Percentiles rank a stretch among this genome's conserved stretches.
phyloP scores from a whole-genome alignment of 176 grass and related monocot species.

The Tillandsia fasciculata region DNA sequence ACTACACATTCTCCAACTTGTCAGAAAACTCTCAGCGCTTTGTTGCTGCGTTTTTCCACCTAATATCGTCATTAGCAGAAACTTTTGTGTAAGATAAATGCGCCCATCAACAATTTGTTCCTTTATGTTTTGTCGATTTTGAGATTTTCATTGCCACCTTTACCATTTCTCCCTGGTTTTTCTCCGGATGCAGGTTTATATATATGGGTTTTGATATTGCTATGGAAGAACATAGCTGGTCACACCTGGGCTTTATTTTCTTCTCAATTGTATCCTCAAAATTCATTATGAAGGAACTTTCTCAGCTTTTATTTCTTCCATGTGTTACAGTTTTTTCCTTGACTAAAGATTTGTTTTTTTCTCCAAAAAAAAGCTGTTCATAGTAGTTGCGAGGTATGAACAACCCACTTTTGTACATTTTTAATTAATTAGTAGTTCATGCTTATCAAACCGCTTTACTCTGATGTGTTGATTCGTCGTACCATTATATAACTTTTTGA shows the following conservation, averaged over 20 bases:
- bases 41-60: slow-evolving; percentile 85
- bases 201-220: slow-evolving; percentile 99
- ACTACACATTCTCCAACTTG: slow-evolving; percentile 91
- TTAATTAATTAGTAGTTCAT: background rate
- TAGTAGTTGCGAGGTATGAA: slow-evolving; percentile 84
- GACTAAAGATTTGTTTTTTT: slow-evolving; percentile 21
- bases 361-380: slow-evolving; percentile 65
- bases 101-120: background rate
- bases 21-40: slow-evolving; percentile 93
- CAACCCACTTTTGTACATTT: background rate
- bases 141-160: slow-evolving; percentile 10
- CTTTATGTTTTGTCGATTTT: background rate
- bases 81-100: slow-evolving; percentile 89
- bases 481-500: background rate
- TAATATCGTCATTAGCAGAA: slow-evolving; percentile 93
- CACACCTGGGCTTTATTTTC: slow-evolving; percentile 94
- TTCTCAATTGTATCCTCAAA: slow-evolving; percentile 98
- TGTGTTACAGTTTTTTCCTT: slow-evolving; percentile 39
- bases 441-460: slow-evolving; percentile 7
- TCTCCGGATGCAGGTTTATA: slow-evolving; percentile 71
- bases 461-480: background rate
- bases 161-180: slow-evolving; percentile 12
- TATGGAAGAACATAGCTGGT: slow-evolving; percentile 99
- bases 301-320: too few species aligned
- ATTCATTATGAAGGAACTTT: background rate